phyloP scores from a whole-genome alignment of 768 basidiomycete genomes.

The Leccinum subtestaceum region DNA sequence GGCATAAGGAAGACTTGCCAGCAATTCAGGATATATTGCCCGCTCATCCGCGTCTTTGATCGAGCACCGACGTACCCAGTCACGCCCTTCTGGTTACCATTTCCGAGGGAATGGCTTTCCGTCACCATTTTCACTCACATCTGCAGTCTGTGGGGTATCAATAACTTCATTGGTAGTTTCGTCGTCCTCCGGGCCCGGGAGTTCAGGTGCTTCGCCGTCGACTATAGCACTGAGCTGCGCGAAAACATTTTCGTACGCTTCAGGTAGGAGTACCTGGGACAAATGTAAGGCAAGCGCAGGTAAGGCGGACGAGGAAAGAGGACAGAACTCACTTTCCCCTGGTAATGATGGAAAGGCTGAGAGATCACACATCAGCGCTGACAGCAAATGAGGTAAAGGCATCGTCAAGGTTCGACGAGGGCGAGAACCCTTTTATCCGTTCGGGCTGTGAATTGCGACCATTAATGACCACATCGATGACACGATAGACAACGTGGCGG shows the following conservation, averaged over 20 bases:
- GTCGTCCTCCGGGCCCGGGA: slow-evolving; percentile 56
- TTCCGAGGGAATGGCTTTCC: slow-evolving; percentile 14
- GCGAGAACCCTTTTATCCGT: slow-evolving; percentile 90
- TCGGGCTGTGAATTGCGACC: slow-evolving; percentile 62
- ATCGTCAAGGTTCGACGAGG: slow-evolving; percentile 31
- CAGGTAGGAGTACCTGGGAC: slow-evolving; percentile 79
- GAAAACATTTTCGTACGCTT: slow-evolving; percentile 96
- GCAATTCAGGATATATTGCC: slow-evolving; percentile 79
- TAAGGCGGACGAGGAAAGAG: neutral
- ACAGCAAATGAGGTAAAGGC: slow-evolving; percentile 73
- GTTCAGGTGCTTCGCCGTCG: slow-evolving; percentile 84
- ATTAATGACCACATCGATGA: neutral
- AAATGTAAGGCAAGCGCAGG: slow-evolving; percentile 1
- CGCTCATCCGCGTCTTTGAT: slow-evolving; percentile 75
- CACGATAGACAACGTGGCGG: slow-evolving; percentile 2
- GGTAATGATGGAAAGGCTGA: slow-evolving; percentile 87
- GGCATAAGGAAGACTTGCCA: slow-evolving; percentile 44
- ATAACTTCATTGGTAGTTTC: slow-evolving; percentile 13
- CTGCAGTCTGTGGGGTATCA: slow-evolving; percentile 5
- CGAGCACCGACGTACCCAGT: slow-evolving; percentile 81
- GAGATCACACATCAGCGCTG: slow-evolving; percentile 96
- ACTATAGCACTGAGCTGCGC: slow-evolving; percentile 97
- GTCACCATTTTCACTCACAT: slow-evolving; percentile 15
- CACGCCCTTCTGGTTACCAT: slow-evolving; percentile 53
- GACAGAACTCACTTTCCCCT: slow-evolving; percentile 49